Conservation (phyloP, 2,329 filamentous ascomycete species). For the Trichophyton benhamiae region DNA sequence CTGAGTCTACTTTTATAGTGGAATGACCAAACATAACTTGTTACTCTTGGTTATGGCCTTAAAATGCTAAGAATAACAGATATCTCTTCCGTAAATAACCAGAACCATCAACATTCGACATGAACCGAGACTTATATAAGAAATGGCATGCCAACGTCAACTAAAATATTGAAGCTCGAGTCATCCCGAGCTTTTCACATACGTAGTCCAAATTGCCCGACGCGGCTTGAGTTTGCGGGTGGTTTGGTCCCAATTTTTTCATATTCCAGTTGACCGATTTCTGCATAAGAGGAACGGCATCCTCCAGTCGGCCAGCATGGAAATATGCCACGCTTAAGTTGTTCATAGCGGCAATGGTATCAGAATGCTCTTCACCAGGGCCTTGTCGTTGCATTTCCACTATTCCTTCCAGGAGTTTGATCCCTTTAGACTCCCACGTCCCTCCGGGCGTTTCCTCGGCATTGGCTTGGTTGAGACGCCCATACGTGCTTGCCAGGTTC, state of each 20-base stretch:
- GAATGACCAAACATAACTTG: too few species aligned
- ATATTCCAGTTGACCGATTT: neutral
- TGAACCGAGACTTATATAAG: neutral
- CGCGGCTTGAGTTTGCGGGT: neutral
- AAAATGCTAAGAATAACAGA: neutral
- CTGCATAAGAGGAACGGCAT: neutral
- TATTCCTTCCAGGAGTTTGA: neutral
- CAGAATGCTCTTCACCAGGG: neutral
- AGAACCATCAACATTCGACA: neutral
- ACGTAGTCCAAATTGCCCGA: neutral
- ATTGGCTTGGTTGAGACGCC: neutral
- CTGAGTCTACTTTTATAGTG: neutral
- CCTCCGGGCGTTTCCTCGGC: neutral
- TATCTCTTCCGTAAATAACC: neutral
- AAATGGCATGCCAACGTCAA: neutral
- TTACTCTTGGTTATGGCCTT: neutral
- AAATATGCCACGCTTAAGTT: neutral
- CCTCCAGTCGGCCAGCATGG: neutral
- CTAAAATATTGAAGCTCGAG: neutral
- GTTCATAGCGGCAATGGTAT: constrained; percentile 1
- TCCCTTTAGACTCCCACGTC: neutral
- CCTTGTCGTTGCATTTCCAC: neutral
- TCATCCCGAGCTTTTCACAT: neutral
- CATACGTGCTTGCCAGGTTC: neutral
- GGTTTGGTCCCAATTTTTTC: neutral